These are phyloP conservation scores for Puccinia polysora DNA, from an alignment of 1,284 basidiomycete species.

Conservation along the genomic window DNA sequence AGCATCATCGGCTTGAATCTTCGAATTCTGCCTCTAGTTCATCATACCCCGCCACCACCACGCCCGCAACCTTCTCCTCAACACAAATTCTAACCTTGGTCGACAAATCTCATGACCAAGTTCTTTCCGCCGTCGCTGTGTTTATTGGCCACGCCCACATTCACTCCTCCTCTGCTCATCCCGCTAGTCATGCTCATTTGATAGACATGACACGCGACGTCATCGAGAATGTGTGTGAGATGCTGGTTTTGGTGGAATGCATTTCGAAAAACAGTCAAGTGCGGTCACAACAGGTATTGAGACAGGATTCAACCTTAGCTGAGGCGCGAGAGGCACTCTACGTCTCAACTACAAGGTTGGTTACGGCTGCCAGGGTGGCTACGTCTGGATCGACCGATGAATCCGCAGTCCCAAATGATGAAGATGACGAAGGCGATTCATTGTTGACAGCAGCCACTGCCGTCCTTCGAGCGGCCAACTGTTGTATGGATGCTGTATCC, in stretches of 20 bases:
- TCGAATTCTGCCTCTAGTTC: constrained; percentile 53
- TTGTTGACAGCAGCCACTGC: constrained; percentile 77
- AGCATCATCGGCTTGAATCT: constrained; percentile 64
- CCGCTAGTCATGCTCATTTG: constrained; percentile 83
- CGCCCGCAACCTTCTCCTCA: constrained; percentile 50
- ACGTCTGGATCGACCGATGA: constrained; percentile 53
- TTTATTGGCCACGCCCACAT: constrained; percentile 96
- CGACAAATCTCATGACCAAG: constrained; percentile 72
- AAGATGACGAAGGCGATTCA: constrained; percentile 71
- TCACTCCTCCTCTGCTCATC: constrained; percentile 78
- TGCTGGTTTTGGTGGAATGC: constrained; percentile 86
- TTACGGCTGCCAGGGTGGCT: constrained; percentile 70
- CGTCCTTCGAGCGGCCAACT: constrained; percentile 78
- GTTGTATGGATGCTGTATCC: constrained; percentile 77
- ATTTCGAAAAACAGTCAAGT: constrained; percentile 61
- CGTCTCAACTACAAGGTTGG: constrained; percentile 75
- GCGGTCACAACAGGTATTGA: neutral
- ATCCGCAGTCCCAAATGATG: constrained; percentile 53
- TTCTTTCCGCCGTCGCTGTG: constrained; percentile 87
- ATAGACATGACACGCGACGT: constrained; percentile 90
- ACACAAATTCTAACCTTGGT: constrained; percentile 65
- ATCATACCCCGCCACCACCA: neutral
- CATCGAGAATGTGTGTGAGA: constrained; percentile 83
- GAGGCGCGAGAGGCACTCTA: constrained; percentile 64
- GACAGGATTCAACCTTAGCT: constrained; percentile 15